Evolutionary conservation across 1,139 yeast species (phyloP).

Genomic region (Candida glucosophila): DNA sequence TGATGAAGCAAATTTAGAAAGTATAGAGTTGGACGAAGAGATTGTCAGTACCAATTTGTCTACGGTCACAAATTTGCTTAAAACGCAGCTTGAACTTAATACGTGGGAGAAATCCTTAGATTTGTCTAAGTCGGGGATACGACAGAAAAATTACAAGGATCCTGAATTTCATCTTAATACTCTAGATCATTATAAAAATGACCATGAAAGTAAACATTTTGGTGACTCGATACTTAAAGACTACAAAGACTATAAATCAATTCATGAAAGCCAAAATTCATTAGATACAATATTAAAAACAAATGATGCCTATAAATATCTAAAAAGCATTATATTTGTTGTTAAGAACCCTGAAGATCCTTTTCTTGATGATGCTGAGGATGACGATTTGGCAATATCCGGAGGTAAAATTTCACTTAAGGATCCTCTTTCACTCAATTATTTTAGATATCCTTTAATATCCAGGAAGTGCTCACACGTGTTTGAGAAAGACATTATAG

Average conservation of each 20-base stretch:
- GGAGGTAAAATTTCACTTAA: conserved; percentile 60
- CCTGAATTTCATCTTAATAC: conserved; percentile 5
- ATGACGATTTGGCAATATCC: conserved; percentile 49
- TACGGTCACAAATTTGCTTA: conserved; percentile 3
- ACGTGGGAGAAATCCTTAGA: conserved; percentile 5
- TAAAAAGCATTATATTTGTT: conserved; percentile 21
- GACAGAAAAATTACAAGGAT: conserved; percentile 3
- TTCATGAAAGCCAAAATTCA: conserved; percentile 2
- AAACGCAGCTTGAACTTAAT: conserved; percentile 3
- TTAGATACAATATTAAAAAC: conserved; percentile 4
- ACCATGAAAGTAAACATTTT: conserved; percentile 1
- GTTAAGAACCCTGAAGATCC: conserved; percentile 33
- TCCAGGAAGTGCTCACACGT: conserved; percentile 52
- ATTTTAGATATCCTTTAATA: conserved; percentile 44
- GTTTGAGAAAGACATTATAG: conserved; percentile 43
- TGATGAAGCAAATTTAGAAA: conserved; percentile 2
- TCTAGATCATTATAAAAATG: conserved; percentile 2
- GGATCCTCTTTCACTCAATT: conserved; percentile 55
- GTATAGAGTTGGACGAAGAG: conserved; percentile 1
- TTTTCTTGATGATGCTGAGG: conserved; percentile 30
- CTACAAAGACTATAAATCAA: conserved; percentile 3
- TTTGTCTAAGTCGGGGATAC: conserved; percentile 4
- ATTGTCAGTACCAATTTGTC: conserved; percentile 4
- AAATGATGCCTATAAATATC: conserved; percentile 12
- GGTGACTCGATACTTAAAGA: conserved; percentile 4